Base-by-base conservation (phyloP, 2,329 filamentous ascomycete species). In the Sclerotinia spermophila region DNA sequence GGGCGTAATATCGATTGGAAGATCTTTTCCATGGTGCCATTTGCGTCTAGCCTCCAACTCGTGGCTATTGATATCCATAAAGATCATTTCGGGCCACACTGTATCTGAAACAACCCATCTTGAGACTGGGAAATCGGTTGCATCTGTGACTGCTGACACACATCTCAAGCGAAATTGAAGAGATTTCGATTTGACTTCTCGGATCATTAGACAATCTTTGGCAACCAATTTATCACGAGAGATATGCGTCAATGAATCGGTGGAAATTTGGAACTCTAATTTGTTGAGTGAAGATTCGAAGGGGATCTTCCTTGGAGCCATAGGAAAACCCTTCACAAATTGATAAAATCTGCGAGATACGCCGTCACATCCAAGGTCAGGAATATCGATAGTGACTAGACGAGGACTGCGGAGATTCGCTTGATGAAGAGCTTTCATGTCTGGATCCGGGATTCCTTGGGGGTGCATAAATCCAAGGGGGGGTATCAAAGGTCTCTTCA, bases 1-100 rank as follows among this genome's bases (percentile, higher is more conserved):
- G 0, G 79, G 72, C 2, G 93, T 94, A 35, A 97, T 82, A 74
- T 97, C 93, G 8, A 92, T 82, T 0, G 94, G 90, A 13, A 93
- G 80, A 75, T 96, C 92, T 75, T 90, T 92, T 17, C 89, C 90
- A 76, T 94, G 86, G 72, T 96, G 90, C 1, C 87, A 79, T 75
- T 92, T 93, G 40, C 91, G 86, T 55, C 90, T 86, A 15, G 88
- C 79, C 35, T 83, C 82, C 24, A 93, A 79, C 17, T 64, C 59
- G 0, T 81, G 77, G 0, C 80, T 83, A 75, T 97, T 97, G 72
- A 96, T 79, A 24, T 85, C 83, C 72, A 95, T 84, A 72, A 90
- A 92, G 0, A 93, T 83, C 66, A 87, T 86, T 48, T 86, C 83
- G 0, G 93, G 92, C 94, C 93, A 97, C 33, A 80, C 77, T 8